phyloP scores from a whole-genome alignment of 768 basidiomycete species.

The Mrakia hoshinonis region DNA sequence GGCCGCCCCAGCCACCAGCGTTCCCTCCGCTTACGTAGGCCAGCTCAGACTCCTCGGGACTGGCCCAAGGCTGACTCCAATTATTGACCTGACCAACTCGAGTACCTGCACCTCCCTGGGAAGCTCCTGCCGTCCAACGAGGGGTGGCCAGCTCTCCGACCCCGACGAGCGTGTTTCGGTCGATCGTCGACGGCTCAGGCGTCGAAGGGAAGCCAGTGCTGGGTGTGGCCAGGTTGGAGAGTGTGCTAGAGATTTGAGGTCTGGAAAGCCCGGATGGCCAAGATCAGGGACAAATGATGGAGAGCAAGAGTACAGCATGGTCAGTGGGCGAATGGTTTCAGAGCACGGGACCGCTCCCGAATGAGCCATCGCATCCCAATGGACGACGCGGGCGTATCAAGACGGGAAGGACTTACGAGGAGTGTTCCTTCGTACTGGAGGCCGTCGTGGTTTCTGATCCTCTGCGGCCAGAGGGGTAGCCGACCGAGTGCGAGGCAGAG shows the following conservation, averaged over 20 bases:
- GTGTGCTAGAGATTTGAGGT: too few relatives aligned
- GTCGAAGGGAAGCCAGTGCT: slow-evolving; percentile 26
- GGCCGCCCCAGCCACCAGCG: neutral
- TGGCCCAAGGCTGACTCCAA: slow-evolving; percentile 9
- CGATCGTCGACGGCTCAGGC: slow-evolving; percentile 43
- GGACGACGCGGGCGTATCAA: too few relatives aligned
- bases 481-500: neutral
- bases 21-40: neutral
- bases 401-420: too few relatives aligned
- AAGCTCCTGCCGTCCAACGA: slow-evolving; percentile 53
- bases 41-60: neutral
- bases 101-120: neutral
- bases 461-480: neutral
- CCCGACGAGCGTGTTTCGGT: slow-evolving; percentile 78
- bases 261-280: neutral
- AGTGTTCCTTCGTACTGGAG: too few relatives aligned
- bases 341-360: too few relatives aligned
- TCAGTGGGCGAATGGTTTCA: too few relatives aligned
- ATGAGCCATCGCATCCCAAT: too few relatives aligned
- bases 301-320: too few relatives aligned
- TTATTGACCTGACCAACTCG: neutral
- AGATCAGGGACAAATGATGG: too few relatives aligned
- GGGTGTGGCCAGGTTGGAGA: slow-evolving; percentile 7
- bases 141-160: slow-evolving; percentile 96
- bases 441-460: neutral